phyloP scores from a whole-genome alignment of 176 grass and related monocot genomes.

The Areca catechu region DNA sequence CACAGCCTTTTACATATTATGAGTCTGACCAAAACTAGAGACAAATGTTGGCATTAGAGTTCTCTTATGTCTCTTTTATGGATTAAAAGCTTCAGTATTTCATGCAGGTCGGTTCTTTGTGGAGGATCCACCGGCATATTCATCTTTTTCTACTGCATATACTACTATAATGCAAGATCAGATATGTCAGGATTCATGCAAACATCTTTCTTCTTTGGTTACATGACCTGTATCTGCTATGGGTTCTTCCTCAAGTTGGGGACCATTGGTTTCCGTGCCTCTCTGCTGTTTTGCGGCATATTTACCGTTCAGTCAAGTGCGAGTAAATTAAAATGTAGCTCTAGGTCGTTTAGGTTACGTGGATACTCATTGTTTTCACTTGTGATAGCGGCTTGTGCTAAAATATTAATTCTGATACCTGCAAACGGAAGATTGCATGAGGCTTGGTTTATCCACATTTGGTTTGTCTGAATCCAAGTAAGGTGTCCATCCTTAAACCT shows the following conservation, averaged over 20 bases:
- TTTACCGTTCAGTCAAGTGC: conserved; percentile 87
- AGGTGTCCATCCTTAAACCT: no score
- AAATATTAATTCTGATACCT: no score
- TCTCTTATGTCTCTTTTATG: background rate
- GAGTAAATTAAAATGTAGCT: no score
- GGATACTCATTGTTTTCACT: no score
- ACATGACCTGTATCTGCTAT: conserved; percentile 95
- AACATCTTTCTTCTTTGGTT: conserved; percentile 94
- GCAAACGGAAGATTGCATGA: no score
- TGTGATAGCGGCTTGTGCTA: no score
- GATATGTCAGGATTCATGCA: conserved; percentile 99
- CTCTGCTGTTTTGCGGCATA: conserved; percentile 73
- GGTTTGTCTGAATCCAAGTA: no score
- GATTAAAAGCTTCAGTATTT: no score
- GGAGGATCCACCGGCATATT: conserved; percentile 91
- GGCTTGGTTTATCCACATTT: no score
- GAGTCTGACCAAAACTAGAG: no score
- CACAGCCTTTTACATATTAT: no score
- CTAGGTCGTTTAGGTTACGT: no score
- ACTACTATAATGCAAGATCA: conserved; percentile 86
- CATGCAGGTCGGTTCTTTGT: conserved; percentile 68
- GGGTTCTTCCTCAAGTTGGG: conserved; percentile 96
- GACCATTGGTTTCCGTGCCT: conserved; percentile 73
- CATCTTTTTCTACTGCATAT: conserved; percentile 89
- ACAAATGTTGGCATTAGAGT: background rate